phyloP scores from a whole-genome alignment of 2,329 filamentous ascomycete genomes.

The Hymenoscyphus repandus region DNA sequence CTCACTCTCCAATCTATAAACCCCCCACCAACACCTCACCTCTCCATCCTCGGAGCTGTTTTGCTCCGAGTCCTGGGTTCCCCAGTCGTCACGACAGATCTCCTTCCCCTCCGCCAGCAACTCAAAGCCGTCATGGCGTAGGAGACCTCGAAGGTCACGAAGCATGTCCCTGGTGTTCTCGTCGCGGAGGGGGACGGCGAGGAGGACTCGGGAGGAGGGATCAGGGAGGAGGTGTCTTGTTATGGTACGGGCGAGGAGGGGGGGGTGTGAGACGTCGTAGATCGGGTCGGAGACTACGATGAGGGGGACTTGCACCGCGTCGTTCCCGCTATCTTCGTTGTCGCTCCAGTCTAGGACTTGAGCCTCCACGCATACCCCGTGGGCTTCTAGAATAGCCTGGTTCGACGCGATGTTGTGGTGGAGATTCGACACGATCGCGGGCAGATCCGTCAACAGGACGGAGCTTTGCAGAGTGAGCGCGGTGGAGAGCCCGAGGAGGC shows the following conservation, averaged over 20 bases:
- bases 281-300: conserved; percentile 80
- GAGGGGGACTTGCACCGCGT: conserved; percentile 41
- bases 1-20: background rate
- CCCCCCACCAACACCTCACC: conserved; percentile 9
- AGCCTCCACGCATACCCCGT: conserved; percentile 52
- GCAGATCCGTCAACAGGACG: conserved; percentile 76
- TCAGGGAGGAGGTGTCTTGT: conserved; percentile 57
- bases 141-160: conserved; percentile 53
- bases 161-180: conserved; percentile 59
- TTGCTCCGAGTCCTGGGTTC: conserved; percentile 57
- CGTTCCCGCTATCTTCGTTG: conserved; percentile 35
- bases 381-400: conserved; percentile 48
- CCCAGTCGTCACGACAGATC: conserved; percentile 69
- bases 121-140: conserved; percentile 49
- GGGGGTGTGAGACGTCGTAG: conserved; percentile 80
- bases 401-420: conserved; percentile 20
- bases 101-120: conserved; percentile 58
- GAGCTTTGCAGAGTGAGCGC: conserved; percentile 62
- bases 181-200: conserved; percentile 78
- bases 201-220: conserved; percentile 57
- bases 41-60: conserved; percentile 37
- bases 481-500: conserved; percentile 78
- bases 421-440: conserved; percentile 53
- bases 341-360: conserved; percentile 53
- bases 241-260: conserved; percentile 59